Evolutionary conservation across 768 basidiomycete species (phyloP).

Genomic region (Amanita rubescens): DNA sequence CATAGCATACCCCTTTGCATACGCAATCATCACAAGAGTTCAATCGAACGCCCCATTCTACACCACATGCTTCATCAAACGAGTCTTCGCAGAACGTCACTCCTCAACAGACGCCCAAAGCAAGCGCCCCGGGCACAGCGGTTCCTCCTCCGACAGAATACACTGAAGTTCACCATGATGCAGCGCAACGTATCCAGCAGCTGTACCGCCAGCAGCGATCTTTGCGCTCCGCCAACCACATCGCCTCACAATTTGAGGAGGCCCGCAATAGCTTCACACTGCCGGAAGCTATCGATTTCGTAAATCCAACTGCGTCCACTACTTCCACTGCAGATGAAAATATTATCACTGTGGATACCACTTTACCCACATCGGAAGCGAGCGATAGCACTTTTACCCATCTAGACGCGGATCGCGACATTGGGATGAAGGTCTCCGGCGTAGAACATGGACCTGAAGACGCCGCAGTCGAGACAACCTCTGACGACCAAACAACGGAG

Average conservation of each 20-base stretch:
- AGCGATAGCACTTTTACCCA: not conserved
- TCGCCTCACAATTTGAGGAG: conserved; percentile 36
- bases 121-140: conserved; percentile 7
- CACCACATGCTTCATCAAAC: too few relatives aligned
- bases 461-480: not conserved
- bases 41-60: too few relatives aligned
- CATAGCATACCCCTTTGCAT: conserved; percentile 7
- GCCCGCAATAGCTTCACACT: conserved; percentile 35
- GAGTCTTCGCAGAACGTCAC: not conserved
- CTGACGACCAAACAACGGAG: not conserved
- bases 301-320: conserved; percentile 17
- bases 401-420: not conserved
- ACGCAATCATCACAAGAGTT: not conserved
- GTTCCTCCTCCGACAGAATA: conserved; percentile 13
- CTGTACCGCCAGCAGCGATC: conserved; percentile 38
- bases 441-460: conserved; percentile 15
- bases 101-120: not conserved
- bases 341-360: conserved; percentile 20
- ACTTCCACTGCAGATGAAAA: conserved; percentile 16
- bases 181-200: conserved; percentile 41
- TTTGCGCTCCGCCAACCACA: conserved; percentile 29
- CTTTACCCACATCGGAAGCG: conserved; percentile 14
- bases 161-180: conserved; percentile 26
- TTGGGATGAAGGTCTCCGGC: conserved; percentile 3
- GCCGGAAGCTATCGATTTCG: conserved; percentile 43